Base-by-base conservation (phyloP, 2,329 filamentous ascomycete species). In the Metarhizium humberi region DNA sequence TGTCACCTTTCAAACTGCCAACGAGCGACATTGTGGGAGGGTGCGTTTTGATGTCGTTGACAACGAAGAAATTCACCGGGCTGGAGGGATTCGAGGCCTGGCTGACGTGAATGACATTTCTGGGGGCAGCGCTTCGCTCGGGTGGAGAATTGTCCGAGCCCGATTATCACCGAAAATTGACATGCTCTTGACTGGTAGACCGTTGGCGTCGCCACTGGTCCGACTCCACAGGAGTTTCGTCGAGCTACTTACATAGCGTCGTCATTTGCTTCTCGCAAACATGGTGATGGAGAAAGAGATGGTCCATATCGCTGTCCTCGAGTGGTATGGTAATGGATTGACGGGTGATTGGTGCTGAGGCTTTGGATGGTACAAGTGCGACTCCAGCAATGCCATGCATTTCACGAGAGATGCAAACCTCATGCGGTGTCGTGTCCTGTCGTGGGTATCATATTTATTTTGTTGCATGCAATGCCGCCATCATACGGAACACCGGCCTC, bases 1-100 rank as follows among this genome's bases (percentile, higher is more conserved):
- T 72, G 59, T 81, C 76, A 68, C 79, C 78, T 66, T 77, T 79
- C 55, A 73, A 59, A 57, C 65, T 66, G 52, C 63, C 64, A 54
- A 68, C 68, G 57, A 66, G 67, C 58, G 72, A 73, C 72, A 75
- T 75, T 60, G 49, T 54, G 53, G 11, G 10, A 52, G 20, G 29
- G 32, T 32, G 40, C 7, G 34, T 20, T 20, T n/a, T 40, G 53
- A 18, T 29, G 45, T 48, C 20, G 45, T 29, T 29, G 30, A 25
- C 38, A 32, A 49, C 36, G 16, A 38, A 46, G 29, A 20, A 42
- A 49, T 20, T 48, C n/a, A 13, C 38, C 30, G 10, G 30, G 46
- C 45, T 56, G n/a, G 18, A 46, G n/a, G 32, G 32, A 34, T 46
- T 16, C 11, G 8, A 48, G n/a, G 45, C 14, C 20, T 30, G 47